These are phyloP conservation scores for Chlorella ohadii DNA, from an alignment of 139 green algal genomes.

Conservation along the genomic window DNA sequence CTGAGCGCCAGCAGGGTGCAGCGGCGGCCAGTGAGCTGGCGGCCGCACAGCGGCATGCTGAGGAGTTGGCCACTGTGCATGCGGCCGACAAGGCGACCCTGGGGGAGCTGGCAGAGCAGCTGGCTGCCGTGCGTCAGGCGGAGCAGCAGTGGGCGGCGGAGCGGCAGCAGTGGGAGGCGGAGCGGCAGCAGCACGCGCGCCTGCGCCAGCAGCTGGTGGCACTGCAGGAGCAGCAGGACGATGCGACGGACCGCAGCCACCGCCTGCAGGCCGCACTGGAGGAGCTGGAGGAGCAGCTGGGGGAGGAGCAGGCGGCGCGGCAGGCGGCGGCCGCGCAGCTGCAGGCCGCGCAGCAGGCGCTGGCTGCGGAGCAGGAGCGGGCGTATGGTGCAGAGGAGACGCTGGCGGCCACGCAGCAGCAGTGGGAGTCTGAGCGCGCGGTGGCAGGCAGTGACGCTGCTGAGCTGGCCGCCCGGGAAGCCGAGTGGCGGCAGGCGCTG, in stretches of 20 bases:
- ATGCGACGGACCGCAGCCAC: not conserved
- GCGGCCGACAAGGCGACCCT: conserved; percentile 13
- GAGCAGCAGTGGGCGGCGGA: conserved; percentile 16
- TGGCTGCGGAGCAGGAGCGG: not conserved
- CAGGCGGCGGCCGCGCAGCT: not conserved
- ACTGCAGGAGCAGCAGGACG: conserved; percentile 6
- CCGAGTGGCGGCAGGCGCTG: conserved; percentile 15
- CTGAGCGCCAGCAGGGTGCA: not conserved
- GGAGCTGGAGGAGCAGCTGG: conserved; percentile 30
- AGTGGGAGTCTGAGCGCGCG: not conserved
- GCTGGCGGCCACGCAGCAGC: not conserved
- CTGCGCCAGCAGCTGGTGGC: conserved; percentile 16
- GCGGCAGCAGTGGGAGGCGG: conserved; percentile 1
- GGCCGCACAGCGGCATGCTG: not conserved
- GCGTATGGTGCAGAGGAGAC: not conserved
- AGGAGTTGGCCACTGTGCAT: not conserved
- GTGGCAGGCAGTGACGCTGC: not conserved
- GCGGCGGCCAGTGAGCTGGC: not conserved
- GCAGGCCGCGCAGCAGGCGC: not conserved
- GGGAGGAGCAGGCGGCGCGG: not conserved
- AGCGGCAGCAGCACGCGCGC: conserved; percentile 17
- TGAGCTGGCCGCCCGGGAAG: not conserved
- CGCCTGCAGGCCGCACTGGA: not conserved
- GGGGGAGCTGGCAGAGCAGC: conserved; percentile 28
- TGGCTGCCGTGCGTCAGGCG: conserved; percentile 14